These are phyloP conservation scores for Hypoxylon lienhwacheense DNA, from an alignment of 495 filamentous ascomycete species.

Conservation along the genomic window DNA sequence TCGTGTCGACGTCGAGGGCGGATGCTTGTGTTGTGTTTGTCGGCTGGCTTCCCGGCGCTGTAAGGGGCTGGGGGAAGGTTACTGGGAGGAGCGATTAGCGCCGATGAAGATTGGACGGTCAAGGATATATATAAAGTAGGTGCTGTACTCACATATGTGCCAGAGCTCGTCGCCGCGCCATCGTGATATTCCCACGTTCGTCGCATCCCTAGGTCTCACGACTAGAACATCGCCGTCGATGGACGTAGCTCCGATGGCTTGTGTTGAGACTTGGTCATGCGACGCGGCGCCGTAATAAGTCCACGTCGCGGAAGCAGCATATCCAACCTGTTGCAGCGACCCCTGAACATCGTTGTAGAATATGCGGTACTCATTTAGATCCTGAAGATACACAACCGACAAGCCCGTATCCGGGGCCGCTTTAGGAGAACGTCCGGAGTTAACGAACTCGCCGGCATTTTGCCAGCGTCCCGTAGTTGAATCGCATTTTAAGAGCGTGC, in stretches of 20 bases:
- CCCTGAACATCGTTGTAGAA: conserved; percentile 35
- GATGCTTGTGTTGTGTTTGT: conserved; percentile 30
- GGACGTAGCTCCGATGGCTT: conserved; percentile 33
- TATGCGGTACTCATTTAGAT: conserved; percentile 34
- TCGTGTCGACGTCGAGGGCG: conserved; percentile 14
- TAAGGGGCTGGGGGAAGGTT: conserved; percentile 31
- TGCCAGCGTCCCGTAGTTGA: conserved; percentile 28
- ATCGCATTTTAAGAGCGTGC: conserved; percentile 36
- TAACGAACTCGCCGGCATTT: conserved; percentile 26
- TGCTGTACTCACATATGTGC: conserved; percentile 31
- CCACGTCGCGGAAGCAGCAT: conserved; percentile 26
- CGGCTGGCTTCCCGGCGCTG: conserved; percentile 9
- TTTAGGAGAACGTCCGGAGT: conserved; percentile 25
- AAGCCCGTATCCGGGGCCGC: conserved; percentile 24
- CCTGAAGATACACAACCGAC: conserved; percentile 34
- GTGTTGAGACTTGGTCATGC: conserved; percentile 18
- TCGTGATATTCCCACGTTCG: conserved; percentile 32
- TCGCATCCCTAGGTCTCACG: conserved; percentile 24
- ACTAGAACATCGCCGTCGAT: conserved; percentile 31
- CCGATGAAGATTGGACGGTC: neutral
- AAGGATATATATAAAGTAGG: neutral
- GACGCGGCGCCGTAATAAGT: conserved; percentile 32
- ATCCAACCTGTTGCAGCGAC: conserved; percentile 30
- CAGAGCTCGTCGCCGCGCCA: conserved; percentile 26
- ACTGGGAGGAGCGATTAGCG: conserved; percentile 18